phyloP scores from a whole-genome alignment of 164 flowering plant genomes.

The Magnolia sinica region DNA sequence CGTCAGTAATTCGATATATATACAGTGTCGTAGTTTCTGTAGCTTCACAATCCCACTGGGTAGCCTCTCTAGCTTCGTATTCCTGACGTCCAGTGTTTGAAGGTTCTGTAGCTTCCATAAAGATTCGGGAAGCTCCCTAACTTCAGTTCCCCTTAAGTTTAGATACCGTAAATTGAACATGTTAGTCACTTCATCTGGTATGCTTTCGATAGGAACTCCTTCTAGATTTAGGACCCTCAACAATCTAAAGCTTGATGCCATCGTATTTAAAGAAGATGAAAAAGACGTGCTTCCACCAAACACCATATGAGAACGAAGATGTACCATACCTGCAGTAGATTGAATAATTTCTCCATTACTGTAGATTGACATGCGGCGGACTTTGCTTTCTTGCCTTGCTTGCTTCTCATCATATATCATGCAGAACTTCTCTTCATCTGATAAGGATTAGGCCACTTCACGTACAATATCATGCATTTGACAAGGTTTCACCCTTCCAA shows the following conservation, averaged over 20 bases:
- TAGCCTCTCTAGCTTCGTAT: neutral
- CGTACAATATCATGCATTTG: constrained; percentile 19
- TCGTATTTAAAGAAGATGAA: no score
- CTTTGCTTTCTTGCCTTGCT: neutral
- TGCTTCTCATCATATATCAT: neutral
- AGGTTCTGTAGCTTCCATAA: neutral
- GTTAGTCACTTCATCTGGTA: neutral
- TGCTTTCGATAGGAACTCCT: neutral
- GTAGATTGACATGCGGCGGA: neutral
- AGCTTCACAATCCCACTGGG: constrained; percentile 7
- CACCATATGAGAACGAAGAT: no score
- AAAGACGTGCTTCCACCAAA: no score
- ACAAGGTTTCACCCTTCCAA: neutral
- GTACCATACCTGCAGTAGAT: no score
- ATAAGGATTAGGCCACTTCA: constrained; percentile 8
- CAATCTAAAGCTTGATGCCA: no score
- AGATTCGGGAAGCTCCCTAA: neutral
- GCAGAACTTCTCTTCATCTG: constrained; percentile 6
- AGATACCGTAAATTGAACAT: neutral
- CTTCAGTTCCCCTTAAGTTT: neutral
- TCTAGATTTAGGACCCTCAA: no score
- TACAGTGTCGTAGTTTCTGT: constrained; percentile 8
- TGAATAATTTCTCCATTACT: no score
- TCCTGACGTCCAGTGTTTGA: neutral
- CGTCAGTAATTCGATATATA: neutral